Base-by-base conservation (phyloP, 495 filamentous ascomycete genomes). In the Poronia punctata region DNA sequence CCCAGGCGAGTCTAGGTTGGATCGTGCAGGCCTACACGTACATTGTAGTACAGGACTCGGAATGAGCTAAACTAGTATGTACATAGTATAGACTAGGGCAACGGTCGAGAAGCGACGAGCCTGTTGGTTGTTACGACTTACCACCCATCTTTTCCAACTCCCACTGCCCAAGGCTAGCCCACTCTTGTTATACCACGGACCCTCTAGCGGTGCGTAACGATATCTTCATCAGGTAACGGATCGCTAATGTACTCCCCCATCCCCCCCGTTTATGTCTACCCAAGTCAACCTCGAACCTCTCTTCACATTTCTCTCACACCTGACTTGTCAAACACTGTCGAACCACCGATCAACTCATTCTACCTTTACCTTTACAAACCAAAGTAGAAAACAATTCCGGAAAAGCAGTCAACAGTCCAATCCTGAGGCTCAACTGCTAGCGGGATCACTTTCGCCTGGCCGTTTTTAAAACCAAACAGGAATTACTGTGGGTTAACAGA, bases 201-300 rank as follows among this genome's bases (percentile, higher is more conserved):
- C n/a, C n/a, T n/a, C n/a, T n/a, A n/a, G n/a, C n/a, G 22, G 42
- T 38, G 38, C 31, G 42, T 38, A 45, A 38, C 42, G 22, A 45
- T 45, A 38, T 38, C 42, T 29, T 38, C 42, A 38, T 32, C 35
- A 41, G 41, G 12, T 27, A 31, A 31, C 19, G 33, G 20, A 37
- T n/a, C 35, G 18, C 27, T 45, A 38, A 15, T 9, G 20, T 41
- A 25, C 16, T 20, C 25, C 14, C 32, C 42, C 27, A 23, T 28
- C 14, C 33, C 20, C 35, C 24, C 31, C 16, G 26, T 31, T 40
- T 5, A 40, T 18, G 40, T 43, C 21, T 36, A 33, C 32, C 31
- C 12, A 19, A 19, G 28, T 44, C 19, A 37, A 35, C 33, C 25
- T 45, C 26, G 42, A 25, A 23, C 38, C 35, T 45, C 27, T 33